Evolutionary conservation across 495 filamentous ascomycete species (phyloP).

Genomic region (Penicillium angulare): DNA sequence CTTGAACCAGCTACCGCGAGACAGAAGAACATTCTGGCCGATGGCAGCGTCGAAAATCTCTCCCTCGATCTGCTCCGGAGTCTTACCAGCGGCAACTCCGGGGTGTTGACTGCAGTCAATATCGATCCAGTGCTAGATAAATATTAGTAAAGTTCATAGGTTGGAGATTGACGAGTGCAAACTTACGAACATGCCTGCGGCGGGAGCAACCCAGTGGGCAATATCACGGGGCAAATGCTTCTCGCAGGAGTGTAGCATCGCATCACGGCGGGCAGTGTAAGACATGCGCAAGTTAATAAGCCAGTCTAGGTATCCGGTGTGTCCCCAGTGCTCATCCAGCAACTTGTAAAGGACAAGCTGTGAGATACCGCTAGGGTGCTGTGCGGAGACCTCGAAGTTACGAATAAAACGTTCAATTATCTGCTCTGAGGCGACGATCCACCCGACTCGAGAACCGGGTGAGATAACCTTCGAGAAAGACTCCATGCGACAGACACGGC

Average conservation of each 20-base stretch:
- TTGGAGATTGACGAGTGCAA: constrained; percentile 1
- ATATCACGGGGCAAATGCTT: constrained; percentile 71
- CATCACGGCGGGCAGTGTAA: constrained; percentile 77
- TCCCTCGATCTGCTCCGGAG: constrained; percentile 72
- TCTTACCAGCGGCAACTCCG: constrained; percentile 47
- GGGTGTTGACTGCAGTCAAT: constrained; percentile 77
- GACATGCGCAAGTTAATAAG: constrained; percentile 77
- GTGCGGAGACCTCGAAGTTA: constrained; percentile 74
- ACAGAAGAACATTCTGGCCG: constrained; percentile 68
- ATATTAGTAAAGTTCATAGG: constrained; percentile 10
- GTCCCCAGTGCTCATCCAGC: constrained; percentile 91
- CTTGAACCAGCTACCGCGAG: constrained; percentile 85
- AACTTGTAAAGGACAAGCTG: constrained; percentile 86
- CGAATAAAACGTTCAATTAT: constrained; percentile 75
- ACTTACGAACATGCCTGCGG: constrained; percentile 97
- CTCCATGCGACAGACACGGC: constrained; percentile 66
- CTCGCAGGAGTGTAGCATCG: constrained; percentile 81
- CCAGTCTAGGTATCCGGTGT: constrained; percentile 89
- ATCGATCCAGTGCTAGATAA: constrained; percentile 72
- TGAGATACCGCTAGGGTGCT: constrained; percentile 79
- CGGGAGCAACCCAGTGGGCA: constrained; percentile 77
- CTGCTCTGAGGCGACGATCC: constrained; percentile 73
- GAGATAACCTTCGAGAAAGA: constrained; percentile 69
- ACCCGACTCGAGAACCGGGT: constrained; percentile 60
- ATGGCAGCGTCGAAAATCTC: constrained; percentile 76